Conservation (phyloP, 352 stramenopile genomes). For the Phytophthora hibernalis region DNA sequence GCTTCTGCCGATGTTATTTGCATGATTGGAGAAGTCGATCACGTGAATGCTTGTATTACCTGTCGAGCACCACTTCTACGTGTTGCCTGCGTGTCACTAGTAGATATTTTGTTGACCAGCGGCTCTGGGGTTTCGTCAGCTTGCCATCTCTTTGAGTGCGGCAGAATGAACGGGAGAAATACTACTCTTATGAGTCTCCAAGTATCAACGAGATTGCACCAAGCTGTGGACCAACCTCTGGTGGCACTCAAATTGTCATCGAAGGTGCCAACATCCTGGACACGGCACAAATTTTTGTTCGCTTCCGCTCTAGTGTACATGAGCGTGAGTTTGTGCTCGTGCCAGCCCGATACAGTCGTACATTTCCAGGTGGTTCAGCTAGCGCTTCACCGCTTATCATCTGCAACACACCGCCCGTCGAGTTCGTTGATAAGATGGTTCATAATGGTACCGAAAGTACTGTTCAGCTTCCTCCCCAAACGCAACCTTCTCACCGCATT, state of each 20-base stretch:
- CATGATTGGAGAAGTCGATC: slow-evolving; percentile 62
- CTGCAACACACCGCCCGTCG: slow-evolving; percentile 60
- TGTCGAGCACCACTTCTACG: slow-evolving; percentile 67
- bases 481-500: slow-evolving; percentile 24
- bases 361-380: slow-evolving; percentile 61
- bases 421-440: slow-evolving; percentile 58
- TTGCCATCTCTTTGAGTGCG: slow-evolving; percentile 32
- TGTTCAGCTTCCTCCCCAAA: slow-evolving; percentile 10
- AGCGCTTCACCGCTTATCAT: slow-evolving; percentile 65
- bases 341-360: slow-evolving; percentile 58
- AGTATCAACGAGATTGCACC: slow-evolving; percentile 65
- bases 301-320: slow-evolving; percentile 66
- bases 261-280: slow-evolving; percentile 69
- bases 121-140: slow-evolving; percentile 21
- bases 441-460: slow-evolving; percentile 14
- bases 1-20: slow-evolving; percentile 42
- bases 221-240: slow-evolving; percentile 63
- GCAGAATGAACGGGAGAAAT: slow-evolving; percentile 61
- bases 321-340: slow-evolving; percentile 72
- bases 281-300: slow-evolving; percentile 81
- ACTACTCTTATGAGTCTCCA: slow-evolving; percentile 77
- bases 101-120: slow-evolving; percentile 59
- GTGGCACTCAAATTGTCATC: slow-evolving; percentile 65
- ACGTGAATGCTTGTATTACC: slow-evolving; percentile 46
- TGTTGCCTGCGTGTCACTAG: slow-evolving; percentile 39